Percentiles rank a stretch among this genome's conserved stretches.
Evolutionary conservation across 345 rosid species (phyloP).

Genomic region (Diplotaxis tenuifolia): DNA sequence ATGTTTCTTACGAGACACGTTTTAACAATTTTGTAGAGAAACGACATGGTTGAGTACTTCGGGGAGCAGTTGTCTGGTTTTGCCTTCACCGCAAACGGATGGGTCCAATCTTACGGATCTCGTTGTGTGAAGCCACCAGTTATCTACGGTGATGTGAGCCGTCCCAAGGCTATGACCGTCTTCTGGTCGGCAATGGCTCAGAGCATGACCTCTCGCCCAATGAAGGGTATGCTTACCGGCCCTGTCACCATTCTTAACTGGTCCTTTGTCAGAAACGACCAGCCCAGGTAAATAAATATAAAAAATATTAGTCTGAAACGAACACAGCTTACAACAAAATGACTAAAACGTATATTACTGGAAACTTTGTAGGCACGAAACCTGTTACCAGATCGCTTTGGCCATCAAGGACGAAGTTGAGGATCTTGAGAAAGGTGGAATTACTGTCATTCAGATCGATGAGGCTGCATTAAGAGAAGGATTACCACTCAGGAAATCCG

Average conservation of each 20-base stretch:
- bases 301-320: neutral
- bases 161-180: constrained; percentile 96
- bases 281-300: constrained; percentile 77
- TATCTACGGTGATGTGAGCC: constrained; percentile 98
- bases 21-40: constrained; percentile 56
- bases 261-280: constrained; percentile 98
- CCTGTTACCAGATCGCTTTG: constrained; percentile 96
- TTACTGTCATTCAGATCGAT: constrained; percentile 87
- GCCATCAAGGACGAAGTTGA: constrained; percentile 98
- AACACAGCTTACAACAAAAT: neutral
- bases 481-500: constrained; percentile 90
- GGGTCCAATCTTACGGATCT: constrained; percentile 99
- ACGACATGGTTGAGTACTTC: constrained; percentile 99
- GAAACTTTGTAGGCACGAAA: constrained; percentile 60
- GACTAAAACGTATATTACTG: neutral
- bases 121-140: constrained; percentile 98
- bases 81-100: constrained; percentile 89
- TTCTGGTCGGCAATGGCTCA: constrained; percentile 94
- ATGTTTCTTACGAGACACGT: constrained; percentile 13
- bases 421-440: constrained; percentile 93
- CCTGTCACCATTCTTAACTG: constrained; percentile 98
- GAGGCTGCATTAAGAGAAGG: constrained; percentile 99
- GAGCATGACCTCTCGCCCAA: constrained; percentile 95
- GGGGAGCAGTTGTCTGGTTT: constrained; percentile 98
- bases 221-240: constrained; percentile 99